Evolutionary conservation across 1,284 basidiomycete species (phyloP), one percentile per base, ranked within the genome.

Genomic region (Grifola frondosa): DNA sequence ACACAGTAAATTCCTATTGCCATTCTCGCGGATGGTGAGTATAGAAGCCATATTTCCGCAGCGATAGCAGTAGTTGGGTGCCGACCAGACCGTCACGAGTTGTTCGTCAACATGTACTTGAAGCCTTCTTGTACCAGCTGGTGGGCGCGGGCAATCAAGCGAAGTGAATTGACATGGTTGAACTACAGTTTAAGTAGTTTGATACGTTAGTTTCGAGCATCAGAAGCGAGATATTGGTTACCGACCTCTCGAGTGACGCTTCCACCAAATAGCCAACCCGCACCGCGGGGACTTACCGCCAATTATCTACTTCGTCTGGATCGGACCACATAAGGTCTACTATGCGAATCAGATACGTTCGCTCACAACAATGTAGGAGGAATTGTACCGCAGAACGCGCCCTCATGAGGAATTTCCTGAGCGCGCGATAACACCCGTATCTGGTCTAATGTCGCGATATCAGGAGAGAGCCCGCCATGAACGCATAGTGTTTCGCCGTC

Each of bases 241-340:
- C 74, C 33, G 43, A 89, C 90, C 74, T 97, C 92, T 53, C 75
- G 77, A 10, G 93, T 94, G 8, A 97, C 92, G 51, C 74, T 82
- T 10, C 75, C 81, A 8, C 94, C 94, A 52, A 97, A 97, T n/a
- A 97, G 68, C 93, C 93, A 98, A 2, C 94, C 95, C 9, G 94
- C 95, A 6, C 95, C 94, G 41, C 94, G 77, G 6, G 95, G 94
- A 57, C 89, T 93, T 28, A 97, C 91, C 3, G 91, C 91, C 94
- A 98, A 28, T 89, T 91, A 30, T 94, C 91, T 30, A 97, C 86
- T 26, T 97, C 93, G 61, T 97, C 95, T 1, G 95, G 94, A 64
- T 97, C 94, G 19, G 91, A 94, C 94, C 94, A 97, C 91, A 97
- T 96, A 13, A 97, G 77, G 65, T 97, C 93, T 93, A 46, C 13